Conservation (phyloP, 306 rosid genomes). For the Quercus mongolica region DNA sequence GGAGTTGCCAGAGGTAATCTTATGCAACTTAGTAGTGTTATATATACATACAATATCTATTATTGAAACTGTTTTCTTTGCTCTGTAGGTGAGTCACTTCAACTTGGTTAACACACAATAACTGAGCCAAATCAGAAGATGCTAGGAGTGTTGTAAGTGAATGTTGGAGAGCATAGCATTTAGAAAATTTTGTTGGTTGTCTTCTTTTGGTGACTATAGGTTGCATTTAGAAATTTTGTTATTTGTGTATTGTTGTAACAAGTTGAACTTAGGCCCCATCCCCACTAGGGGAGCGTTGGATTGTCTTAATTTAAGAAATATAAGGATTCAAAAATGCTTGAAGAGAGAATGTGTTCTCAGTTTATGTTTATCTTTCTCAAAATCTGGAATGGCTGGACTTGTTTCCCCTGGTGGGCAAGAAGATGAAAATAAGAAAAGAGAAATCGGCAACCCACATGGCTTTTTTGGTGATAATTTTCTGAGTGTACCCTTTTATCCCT, state of each 20-base stretch:
- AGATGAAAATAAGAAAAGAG: not conserved
- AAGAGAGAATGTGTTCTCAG: not conserved
- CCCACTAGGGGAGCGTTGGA: not conserved
- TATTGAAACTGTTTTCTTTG: not conserved
- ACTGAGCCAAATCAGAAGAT: slow-evolving; percentile 26
- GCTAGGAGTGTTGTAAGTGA: slow-evolving; percentile 7
- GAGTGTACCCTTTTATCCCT: too few relatives aligned
- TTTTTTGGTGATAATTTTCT: not conserved
- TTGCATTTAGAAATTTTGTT: slow-evolving; percentile 32
- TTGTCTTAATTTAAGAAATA: not conserved
- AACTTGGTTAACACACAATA: slow-evolving; percentile 25
- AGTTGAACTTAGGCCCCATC: slow-evolving; percentile 6
- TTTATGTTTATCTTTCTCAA: not conserved
- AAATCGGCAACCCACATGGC: not conserved
- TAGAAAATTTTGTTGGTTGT: slow-evolving; percentile 13
- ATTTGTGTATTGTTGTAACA: slow-evolving; percentile 6
- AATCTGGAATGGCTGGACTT: not conserved
- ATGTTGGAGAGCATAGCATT: not conserved
- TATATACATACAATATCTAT: not conserved
- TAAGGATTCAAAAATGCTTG: not conserved
- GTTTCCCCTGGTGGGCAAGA: not conserved
- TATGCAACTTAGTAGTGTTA: not conserved
- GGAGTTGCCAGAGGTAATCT: slow-evolving; percentile 34
- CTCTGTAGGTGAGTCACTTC: not conserved
- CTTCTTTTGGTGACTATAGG: slow-evolving; percentile 15